These are phyloP conservation scores for Penicillium paxilli DNA, from an alignment of 495 filamentous ascomycete genomes.

Conservation along the genomic window DNA sequence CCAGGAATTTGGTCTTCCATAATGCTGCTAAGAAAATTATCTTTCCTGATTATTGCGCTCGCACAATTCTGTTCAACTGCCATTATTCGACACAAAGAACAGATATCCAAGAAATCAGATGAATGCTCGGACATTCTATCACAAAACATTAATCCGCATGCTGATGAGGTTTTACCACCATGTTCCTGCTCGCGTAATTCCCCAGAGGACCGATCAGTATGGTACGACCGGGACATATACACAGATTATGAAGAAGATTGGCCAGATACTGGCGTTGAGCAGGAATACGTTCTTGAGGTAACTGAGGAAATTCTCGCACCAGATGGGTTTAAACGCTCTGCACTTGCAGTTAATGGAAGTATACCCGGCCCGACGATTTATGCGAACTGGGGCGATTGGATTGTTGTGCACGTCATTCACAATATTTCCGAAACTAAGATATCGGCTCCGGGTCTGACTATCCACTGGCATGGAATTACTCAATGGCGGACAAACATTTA, in stretches of 20 bases:
- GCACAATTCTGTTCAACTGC: too few relatives aligned
- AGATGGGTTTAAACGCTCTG: slow-evolving; percentile 76
- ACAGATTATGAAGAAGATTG: slow-evolving; percentile 49
- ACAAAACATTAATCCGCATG: too few relatives aligned
- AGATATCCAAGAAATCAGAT: too few relatives aligned
- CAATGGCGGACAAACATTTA: slow-evolving; percentile 47
- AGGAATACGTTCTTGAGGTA: slow-evolving; percentile 32
- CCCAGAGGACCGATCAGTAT: slow-evolving; percentile 33
- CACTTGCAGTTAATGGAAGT: slow-evolving; percentile 73
- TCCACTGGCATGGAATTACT: slow-evolving; percentile 52
- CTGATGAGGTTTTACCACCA: too few relatives aligned
- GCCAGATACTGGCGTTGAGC: slow-evolving; percentile 38
- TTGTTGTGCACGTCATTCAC: slow-evolving; percentile 72
- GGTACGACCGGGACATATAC: slow-evolving; percentile 45
- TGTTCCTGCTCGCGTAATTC: slow-evolving; percentile 41
- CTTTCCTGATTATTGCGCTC: too few relatives aligned
- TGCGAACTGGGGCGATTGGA: slow-evolving; percentile 64
- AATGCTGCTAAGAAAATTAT: too few relatives aligned
- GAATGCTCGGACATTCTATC: too few relatives aligned
- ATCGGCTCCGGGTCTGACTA: slow-evolving; percentile 56
- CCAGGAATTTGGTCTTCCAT: too few relatives aligned
- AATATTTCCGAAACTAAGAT: slow-evolving; percentile 66
- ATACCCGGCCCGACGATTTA: slow-evolving; percentile 59
- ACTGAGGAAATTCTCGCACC: slow-evolving; percentile 62
- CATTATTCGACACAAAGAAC: too few relatives aligned